Conservation (phyloP, 495 filamentous ascomycete genomes). For the Trypethelium eluteriae region DNA sequence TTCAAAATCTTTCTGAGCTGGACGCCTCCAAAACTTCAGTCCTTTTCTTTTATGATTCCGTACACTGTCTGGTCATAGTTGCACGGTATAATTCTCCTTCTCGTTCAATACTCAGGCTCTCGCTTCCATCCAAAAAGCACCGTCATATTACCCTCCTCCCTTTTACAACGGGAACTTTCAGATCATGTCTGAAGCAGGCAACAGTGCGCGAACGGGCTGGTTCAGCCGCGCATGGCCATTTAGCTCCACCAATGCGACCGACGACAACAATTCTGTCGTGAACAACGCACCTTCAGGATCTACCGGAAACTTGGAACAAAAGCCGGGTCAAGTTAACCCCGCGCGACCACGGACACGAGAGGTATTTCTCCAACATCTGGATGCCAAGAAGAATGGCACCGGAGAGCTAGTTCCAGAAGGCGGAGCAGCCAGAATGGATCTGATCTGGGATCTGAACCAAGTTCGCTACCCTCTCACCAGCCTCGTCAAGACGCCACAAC, state of each 20-base stretch:
- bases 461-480: constrained; percentile 1
- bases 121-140: too few relatives aligned
- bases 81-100: too few relatives aligned
- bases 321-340: background rate
- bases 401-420: background rate
- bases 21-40: too few relatives aligned
- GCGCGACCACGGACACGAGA: background rate
- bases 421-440: background rate
- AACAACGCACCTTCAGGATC: background rate
- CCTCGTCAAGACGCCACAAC: background rate
- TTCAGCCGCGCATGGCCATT: background rate
- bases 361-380: background rate
- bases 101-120: too few relatives aligned
- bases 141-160: too few relatives aligned
- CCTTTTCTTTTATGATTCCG: too few relatives aligned
- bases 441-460: constrained; percentile 1
- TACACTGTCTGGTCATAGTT: too few relatives aligned
- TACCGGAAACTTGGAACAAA: background rate
- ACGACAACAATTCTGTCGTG: background rate
- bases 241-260: background rate
- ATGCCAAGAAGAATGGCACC: background rate
- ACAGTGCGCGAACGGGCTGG: background rate
- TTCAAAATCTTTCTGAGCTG: too few relatives aligned
- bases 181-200: background rate
- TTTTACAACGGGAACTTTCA: too few relatives aligned